These are phyloP conservation scores for Cutaneotrichosporon dermatis DNA, from an alignment of 1,284 basidiomycete genomes.

Conservation along the genomic window DNA sequence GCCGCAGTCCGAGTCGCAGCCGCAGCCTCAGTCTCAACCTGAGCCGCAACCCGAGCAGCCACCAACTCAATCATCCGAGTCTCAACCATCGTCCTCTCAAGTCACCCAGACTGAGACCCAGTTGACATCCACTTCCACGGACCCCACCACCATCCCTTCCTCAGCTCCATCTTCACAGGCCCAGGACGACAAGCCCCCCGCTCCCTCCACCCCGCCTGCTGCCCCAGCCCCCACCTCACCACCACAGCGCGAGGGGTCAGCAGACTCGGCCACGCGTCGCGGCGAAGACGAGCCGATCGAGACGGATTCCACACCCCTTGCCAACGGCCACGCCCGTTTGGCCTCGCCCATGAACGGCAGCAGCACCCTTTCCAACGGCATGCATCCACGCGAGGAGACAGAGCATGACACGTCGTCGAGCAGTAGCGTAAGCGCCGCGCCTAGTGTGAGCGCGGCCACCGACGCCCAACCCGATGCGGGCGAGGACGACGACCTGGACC, in stretches of 20 bases:
- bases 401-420: conserved; percentile 6
- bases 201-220: neutral
- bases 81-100: neutral
- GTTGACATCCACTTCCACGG: neutral
- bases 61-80: neutral
- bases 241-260: neutral
- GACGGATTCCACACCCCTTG: neutral
- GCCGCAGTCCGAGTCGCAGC: neutral
- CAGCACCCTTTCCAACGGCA: neutral
- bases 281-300: neutral
- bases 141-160: neutral
- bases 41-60: neutral
- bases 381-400: neutral
- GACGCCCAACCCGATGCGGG: conserved; percentile 11
- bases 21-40: conserved; percentile 4
- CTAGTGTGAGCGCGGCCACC: conserved; percentile 1
- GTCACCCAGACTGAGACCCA: neutral
- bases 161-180: neutral
- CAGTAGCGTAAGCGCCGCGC: conserved; percentile 5
- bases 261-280: neutral
- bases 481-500: conserved; percentile 34
- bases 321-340: neutral
- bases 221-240: neutral
- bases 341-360: neutral
- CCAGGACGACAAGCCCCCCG: neutral